Conservation (phyloP, 1,284 basidiomycete species). For the Trichosporon inkin region DNA sequence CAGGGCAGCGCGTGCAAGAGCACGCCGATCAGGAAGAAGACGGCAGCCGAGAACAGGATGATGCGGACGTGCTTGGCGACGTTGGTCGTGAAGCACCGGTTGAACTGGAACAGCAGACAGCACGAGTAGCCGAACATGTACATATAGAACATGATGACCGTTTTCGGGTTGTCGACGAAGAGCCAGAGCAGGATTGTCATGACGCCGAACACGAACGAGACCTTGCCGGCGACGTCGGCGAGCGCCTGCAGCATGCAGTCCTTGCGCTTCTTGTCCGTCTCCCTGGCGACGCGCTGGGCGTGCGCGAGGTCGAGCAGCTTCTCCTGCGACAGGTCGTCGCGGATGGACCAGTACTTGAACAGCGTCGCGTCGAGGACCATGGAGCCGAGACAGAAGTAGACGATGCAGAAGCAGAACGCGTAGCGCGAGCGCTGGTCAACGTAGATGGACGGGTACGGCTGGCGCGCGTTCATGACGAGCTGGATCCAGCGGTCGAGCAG, state of each 20-base stretch:
- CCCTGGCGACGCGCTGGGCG: constrained; percentile 9
- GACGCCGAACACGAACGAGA: constrained; percentile 12
- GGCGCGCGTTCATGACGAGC: constrained; percentile 13
- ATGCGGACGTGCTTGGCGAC: constrained; percentile 13
- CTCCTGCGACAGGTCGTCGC: constrained; percentile 15
- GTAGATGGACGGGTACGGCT: constrained; percentile 14
- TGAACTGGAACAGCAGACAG: constrained; percentile 18
- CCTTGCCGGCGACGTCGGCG: constrained; percentile 11
- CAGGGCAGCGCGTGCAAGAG: constrained; percentile 12
- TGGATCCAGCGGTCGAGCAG: constrained; percentile 21
- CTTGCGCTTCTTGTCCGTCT: constrained; percentile 8
- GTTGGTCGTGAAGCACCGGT: constrained; percentile 19
- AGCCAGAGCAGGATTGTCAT: constrained; percentile 16
- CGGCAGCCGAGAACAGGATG: constrained; percentile 10
- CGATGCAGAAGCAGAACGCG: constrained; percentile 20
- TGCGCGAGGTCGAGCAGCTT: constrained; percentile 13
- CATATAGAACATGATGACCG: constrained; percentile 14
- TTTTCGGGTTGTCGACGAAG: constrained; percentile 11
- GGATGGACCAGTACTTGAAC: constrained; percentile 18
- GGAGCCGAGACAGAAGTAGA: constrained; percentile 17
- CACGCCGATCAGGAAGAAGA: constrained; percentile 5
- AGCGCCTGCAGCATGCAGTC: constrained; percentile 6
- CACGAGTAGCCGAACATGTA: constrained; percentile 19
- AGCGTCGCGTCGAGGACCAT: constrained; percentile 16
- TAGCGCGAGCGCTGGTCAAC: constrained; percentile 12